A percentile compares a stretch with the other conserved stretches of the same genome.
Evolutionary conservation across 129 eudicot species (phyloP).

Genomic region (Dittrichia graveolens): DNA sequence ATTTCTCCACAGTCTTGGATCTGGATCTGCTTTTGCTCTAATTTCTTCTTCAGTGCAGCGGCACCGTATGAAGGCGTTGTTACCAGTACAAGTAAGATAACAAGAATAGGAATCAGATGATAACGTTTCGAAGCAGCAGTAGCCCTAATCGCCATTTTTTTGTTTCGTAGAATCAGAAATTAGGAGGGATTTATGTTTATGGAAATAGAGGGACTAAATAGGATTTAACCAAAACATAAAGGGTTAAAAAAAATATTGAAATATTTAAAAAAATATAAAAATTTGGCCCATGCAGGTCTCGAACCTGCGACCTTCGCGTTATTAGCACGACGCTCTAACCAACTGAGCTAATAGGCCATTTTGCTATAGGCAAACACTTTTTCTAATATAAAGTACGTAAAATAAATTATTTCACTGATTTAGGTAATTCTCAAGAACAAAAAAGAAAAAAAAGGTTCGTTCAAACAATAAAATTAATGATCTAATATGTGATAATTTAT

Average conservation of each 20-base stretch:
- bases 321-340: conserved; percentile 91
- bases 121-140: conserved; percentile 9
- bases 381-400: too few species aligned
- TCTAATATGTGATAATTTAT: too few species aligned
- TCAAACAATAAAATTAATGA: too few species aligned
- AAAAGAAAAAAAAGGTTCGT: too few species aligned
- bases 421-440: too few species aligned
- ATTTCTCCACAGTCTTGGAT: conserved; percentile 45
- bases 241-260: not conserved
- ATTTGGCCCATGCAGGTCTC: conserved; percentile 89
- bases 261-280: not conserved
- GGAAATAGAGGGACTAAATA: conserved; percentile 13
- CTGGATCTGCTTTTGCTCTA: conserved; percentile 15
- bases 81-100: conserved; percentile 22
- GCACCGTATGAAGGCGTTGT: conserved; percentile 6
- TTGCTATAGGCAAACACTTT: too few species aligned
- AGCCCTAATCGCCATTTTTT: conserved; percentile 20
- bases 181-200: conserved; percentile 11
- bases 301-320: conserved; percentile 94
- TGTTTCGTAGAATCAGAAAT: not conserved
- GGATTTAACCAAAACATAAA: not conserved
- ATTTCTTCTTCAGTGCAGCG: conserved; percentile 19
- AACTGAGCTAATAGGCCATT: conserved; percentile 82
- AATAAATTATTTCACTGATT: too few species aligned
- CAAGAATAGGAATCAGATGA: conserved; percentile 16